These are phyloP conservation scores for Prunus davidiana DNA, from an alignment of 306 rosid genomes.

Conservation along the genomic window DNA sequence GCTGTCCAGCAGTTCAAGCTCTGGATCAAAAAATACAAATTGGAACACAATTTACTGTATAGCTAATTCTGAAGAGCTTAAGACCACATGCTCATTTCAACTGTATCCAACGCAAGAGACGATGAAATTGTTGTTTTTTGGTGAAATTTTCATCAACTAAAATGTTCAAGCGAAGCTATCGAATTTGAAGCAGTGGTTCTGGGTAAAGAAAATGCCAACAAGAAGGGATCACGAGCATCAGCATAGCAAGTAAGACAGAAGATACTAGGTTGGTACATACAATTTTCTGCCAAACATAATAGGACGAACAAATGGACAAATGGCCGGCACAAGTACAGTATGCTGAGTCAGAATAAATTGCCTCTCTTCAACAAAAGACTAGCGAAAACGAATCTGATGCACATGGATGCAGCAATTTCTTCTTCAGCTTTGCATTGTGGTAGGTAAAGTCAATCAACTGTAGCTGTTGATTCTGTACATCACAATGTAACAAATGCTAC, in stretches of 20 bases:
- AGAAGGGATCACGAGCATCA: background rate
- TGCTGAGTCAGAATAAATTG: background rate
- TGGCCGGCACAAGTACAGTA: constrained; percentile 1
- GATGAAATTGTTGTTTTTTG: background rate
- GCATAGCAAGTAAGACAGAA: background rate
- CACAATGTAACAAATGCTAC: background rate
- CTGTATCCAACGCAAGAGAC: background rate
- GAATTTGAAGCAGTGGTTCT: background rate
- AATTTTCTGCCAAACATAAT: constrained; percentile 5
- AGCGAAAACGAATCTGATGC: constrained; percentile 14
- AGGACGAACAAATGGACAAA: constrained; percentile 6
- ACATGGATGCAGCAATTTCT: constrained; percentile 8
- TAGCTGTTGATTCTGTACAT: background rate
- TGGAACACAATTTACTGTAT: background rate
- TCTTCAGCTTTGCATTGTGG: constrained; percentile 10
- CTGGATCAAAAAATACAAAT: background rate
- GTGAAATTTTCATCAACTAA: background rate
- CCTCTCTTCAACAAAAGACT: background rate
- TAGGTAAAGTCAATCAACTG: constrained; percentile 7
- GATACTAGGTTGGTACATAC: constrained; percentile 9
- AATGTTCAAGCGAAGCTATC: background rate
- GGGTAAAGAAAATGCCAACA: constrained; percentile 11
- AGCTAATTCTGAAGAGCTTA: background rate
- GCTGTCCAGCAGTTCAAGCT: background rate
- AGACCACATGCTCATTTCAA: background rate